Evolutionary conservation across 2,329 filamentous ascomycete species (phyloP), one percentile per base, ranked within the genome.

Genomic region (Ophiostoma novo-ulmi): DNA sequence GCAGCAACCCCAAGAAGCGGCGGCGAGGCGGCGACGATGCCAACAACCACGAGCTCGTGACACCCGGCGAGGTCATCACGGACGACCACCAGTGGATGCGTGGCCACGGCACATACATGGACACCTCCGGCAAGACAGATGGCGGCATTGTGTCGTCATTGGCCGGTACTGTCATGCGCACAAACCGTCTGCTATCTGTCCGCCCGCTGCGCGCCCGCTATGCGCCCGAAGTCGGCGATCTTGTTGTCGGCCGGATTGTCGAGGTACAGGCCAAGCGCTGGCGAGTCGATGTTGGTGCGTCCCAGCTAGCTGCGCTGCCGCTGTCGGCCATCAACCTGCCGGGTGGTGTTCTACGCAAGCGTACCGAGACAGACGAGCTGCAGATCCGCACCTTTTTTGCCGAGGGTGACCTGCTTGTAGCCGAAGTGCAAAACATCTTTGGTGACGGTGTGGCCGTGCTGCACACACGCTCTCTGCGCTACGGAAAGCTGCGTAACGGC

Each of bases 321-420:
- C 88, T 99, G 63, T 92, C 89, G 70, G 91, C 91, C 73, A 98
- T 99, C 81, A 99, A 99, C 78, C 83, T 99, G 2, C 95, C 95
- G 0, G 95, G 95, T 71, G 95, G 95, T 44, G 97, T 97, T 74
- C 84, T 97, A 76, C 88, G 95, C 71, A 91, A 94, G 78, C 86
- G 95, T 74, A 99, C 95, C 38, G 94, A 94, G 77, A 96, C 95
- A 20, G 95, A 99, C 80, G 95, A 98, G 82, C 85, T 99, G 76
- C 95, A 98, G 81, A 98, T 99, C 80, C 88, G 95, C 68, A 92
- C 89, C n/a, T 99, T 97, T 81, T 98, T 99, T 82, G 89, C 91
- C 70, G 95, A 99, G 80, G 95, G 95, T 14, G 95, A 99, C 78
- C 82, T 99, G 69, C 83, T 99, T 20, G 92, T 98, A 22, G 95